A percentile compares a stretch with the other conserved stretches of the same genome.
These are phyloP conservation scores for Haplosporangium gracile DNA, from an alignment of 192 early-diverging fungal genomes.

Conservation along the genomic window DNA sequence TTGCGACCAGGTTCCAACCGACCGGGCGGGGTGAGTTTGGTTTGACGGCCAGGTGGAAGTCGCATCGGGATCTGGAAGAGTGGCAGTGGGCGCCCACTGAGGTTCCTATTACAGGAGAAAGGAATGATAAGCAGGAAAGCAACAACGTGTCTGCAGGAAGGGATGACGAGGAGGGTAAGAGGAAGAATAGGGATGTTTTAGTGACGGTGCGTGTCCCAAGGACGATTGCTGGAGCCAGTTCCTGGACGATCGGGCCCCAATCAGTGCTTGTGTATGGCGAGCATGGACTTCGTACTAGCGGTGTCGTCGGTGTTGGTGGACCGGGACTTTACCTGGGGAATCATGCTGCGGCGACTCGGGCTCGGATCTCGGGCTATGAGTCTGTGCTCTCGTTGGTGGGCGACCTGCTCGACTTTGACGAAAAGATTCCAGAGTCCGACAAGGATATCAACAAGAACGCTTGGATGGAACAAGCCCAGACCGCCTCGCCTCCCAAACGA, in stretches of 20 bases:
- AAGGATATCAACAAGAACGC: conserved; percentile 45
- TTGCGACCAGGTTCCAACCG: conserved; percentile 32
- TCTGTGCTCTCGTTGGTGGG: conserved; percentile 40
- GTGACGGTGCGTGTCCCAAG: conserved; percentile 40
- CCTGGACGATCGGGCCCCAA: conserved; percentile 52
- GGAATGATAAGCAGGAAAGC: not conserved
- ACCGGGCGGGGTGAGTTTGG: conserved; percentile 55
- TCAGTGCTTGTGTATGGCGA: conserved; percentile 43
- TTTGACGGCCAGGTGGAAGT: conserved; percentile 45
- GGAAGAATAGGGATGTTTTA: conserved; percentile 19
- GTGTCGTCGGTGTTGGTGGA: conserved; percentile 23
- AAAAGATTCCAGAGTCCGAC: conserved; percentile 46
- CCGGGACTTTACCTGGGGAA: conserved; percentile 51
- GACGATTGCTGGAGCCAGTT: conserved; percentile 25
- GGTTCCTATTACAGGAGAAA: not conserved
- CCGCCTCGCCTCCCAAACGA: conserved; percentile 4
- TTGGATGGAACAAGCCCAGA: conserved; percentile 40
- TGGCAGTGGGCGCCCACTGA: conserved; percentile 48
- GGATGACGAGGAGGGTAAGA: not conserved
- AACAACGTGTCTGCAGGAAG: not conserved
- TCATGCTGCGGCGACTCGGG: conserved; percentile 49
- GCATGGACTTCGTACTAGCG: conserved; percentile 28
- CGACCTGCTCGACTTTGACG: conserved; percentile 47
- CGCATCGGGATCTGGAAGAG: conserved; percentile 27
- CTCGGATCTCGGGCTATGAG: conserved; percentile 50